A percentile compares a stretch with the other conserved stretches of the same genome.
phyloP scores from a whole-genome alignment of 2,329 filamentous ascomycete species.

The Xylariaceae sp. region DNA sequence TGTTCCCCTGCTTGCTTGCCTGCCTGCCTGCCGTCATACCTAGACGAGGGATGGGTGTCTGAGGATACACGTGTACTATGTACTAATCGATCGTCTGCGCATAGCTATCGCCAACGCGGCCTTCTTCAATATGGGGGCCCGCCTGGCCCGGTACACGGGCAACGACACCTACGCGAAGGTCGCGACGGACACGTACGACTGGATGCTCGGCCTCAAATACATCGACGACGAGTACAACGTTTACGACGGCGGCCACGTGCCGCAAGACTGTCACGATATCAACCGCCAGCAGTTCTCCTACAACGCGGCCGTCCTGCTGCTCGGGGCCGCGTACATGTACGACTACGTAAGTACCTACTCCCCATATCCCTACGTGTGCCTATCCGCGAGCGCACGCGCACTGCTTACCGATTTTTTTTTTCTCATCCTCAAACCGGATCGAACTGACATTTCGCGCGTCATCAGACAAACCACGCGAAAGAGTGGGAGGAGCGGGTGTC shows the following conservation, averaged over 20 bases:
- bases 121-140: slow-evolving; percentile 54
- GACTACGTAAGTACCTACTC: slow-evolving; percentile 42
- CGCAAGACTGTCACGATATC: slow-evolving; percentile 47
- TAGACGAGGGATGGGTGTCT: no score
- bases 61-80: no score
- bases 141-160: slow-evolving; percentile 65
- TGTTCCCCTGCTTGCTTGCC: no score
- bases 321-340: slow-evolving; percentile 45
- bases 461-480: slow-evolving; percentile 33
- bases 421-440: background rate
- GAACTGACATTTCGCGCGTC: background rate
- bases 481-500: slow-evolving; percentile 51
- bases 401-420: no score
- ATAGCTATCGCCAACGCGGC: slow-evolving; percentile 51
- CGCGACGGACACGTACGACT: slow-evolving; percentile 61
- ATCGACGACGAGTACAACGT: slow-evolving; percentile 48
- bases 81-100: slow-evolving; percentile 5
- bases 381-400: background rate
- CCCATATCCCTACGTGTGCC: background rate
- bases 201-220: slow-evolving; percentile 48
- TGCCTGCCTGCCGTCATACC: no score
- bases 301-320: slow-evolving; percentile 52
- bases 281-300: slow-evolving; percentile 55
- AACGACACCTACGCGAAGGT: slow-evolving; percentile 65
- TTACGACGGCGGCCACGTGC: slow-evolving; percentile 51